phyloP scores from a whole-genome alignment of 2,329 filamentous ascomycete species.

The Lecanicillium sp. region DNA sequence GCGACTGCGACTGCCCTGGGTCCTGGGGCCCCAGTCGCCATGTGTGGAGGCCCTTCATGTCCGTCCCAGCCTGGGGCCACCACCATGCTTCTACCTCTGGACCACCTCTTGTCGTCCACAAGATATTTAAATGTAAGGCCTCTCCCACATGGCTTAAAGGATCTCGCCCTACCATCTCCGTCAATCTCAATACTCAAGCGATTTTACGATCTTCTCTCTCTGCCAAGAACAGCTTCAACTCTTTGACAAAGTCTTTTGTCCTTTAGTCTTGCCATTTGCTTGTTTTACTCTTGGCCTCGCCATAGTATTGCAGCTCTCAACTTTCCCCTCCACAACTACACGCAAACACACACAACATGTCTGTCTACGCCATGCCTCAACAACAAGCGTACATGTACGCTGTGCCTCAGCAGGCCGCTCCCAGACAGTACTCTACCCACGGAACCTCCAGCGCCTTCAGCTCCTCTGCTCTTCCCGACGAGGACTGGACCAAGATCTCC shows the following conservation, averaged over 20 bases:
- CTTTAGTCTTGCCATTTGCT: neutral
- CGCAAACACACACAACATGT: constrained; percentile 10
- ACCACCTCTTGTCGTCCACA: constrained; percentile 5
- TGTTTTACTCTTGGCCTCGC: constrained; percentile 2
- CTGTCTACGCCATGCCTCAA: constrained; percentile 15
- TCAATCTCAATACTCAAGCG: constrained; percentile 9
- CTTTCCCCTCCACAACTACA: neutral
- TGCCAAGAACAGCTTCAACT: constrained; percentile 2
- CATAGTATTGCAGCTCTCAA: constrained; percentile 1
- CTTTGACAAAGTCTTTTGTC: neutral
- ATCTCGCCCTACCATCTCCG: constrained; percentile 14
- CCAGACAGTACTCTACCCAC: constrained; percentile 64
- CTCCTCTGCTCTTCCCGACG: constrained; percentile 87
- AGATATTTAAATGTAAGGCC: constrained; percentile 14
- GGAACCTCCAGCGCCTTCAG: constrained; percentile 92
- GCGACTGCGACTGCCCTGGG: too few species aligned
- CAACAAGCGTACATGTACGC: constrained; percentile 32
- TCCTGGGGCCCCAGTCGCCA: too few species aligned
- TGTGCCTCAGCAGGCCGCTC: constrained; percentile 38
- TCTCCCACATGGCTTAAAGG: constrained; percentile 14
- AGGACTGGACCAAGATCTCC: constrained; percentile 99
- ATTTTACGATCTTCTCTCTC: constrained; percentile 8
- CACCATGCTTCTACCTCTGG: constrained; percentile 5
- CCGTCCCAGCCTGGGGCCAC: constrained; percentile 9
- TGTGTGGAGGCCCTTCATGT: constrained; percentile 7